phyloP scores from a whole-genome alignment of 495 filamentous ascomycete genomes.

The Penicillium herquei region DNA sequence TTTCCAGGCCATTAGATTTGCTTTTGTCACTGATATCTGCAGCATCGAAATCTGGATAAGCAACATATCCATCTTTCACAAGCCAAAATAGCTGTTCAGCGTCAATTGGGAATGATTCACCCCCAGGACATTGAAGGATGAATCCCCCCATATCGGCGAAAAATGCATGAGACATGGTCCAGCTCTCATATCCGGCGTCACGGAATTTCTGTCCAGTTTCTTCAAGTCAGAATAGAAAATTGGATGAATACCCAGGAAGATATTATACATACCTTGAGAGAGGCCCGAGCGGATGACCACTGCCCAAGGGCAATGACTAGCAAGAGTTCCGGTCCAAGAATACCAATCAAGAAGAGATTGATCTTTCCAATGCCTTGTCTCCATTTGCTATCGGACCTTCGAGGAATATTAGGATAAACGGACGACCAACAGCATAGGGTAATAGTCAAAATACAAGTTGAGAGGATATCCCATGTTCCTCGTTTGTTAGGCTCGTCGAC shows the following conservation, averaged over 20 bases:
- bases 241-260: not conserved
- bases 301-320: conserved; percentile 31
- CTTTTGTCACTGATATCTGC: conserved; percentile 37
- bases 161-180: conserved; percentile 38
- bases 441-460: conserved; percentile 31
- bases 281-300: conserved; percentile 30
- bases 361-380: conserved; percentile 21
- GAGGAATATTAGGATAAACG: conserved; percentile 29
- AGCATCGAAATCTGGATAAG: conserved; percentile 23
- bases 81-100: conserved; percentile 7
- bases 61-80: conserved; percentile 7
- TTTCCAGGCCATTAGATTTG: conserved; percentile 36
- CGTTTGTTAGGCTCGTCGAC: conserved; percentile 31
- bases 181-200: conserved; percentile 14
- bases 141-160: conserved; percentile 45
- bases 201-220: conserved; percentile 13
- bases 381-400: conserved; percentile 7
- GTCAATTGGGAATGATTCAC: conserved; percentile 10
- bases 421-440: conserved; percentile 30
- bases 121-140: conserved; percentile 18
- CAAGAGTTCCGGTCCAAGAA: conserved; percentile 37
- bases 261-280: conserved; percentile 16
- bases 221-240: not conserved
- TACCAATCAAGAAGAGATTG: conserved; percentile 20
- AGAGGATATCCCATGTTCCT: conserved; percentile 31